Conservation (phyloP, 2,329 filamentous ascomycete genomes). For the Nigrograna mackinnonii region DNA sequence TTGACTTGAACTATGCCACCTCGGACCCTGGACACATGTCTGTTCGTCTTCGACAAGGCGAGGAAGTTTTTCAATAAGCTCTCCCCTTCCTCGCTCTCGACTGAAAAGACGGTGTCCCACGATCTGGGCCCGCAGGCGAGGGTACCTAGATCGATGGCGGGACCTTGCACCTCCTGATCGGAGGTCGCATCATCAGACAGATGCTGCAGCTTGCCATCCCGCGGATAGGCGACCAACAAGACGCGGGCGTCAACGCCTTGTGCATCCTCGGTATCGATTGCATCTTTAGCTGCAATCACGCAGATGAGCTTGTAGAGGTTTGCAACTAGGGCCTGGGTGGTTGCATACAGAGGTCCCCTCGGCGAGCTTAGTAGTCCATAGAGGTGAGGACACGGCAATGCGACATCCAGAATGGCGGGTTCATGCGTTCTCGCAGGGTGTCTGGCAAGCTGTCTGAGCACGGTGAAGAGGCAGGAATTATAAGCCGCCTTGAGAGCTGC, state of each 20-base stretch:
- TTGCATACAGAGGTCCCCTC: conserved; percentile 64
- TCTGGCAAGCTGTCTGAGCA: conserved; percentile 45
- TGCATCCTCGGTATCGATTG: conserved; percentile 65
- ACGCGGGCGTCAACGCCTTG: conserved; percentile 78
- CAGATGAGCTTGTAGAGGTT: conserved; percentile 79
- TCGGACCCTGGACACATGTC: conserved; percentile 37
- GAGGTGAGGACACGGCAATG: conserved; percentile 66
- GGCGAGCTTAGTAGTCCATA: conserved; percentile 53
- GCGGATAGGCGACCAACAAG: conserved; percentile 68
- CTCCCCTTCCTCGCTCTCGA: conserved; percentile 67
- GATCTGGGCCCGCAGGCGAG: conserved; percentile 54
- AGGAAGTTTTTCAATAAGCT: conserved; percentile 56
- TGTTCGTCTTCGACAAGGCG: conserved; percentile 25
- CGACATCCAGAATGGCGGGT: conserved; percentile 58
- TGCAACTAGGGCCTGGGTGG: conserved; percentile 75
- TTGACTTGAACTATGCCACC: conserved; percentile 36
- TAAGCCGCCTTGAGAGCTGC: conserved; percentile 48
- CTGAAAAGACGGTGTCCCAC: conserved; percentile 69
- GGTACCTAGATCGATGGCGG: conserved; percentile 53
- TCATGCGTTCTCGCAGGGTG: conserved; percentile 28
- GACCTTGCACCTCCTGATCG: conserved; percentile 46
- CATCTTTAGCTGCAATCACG: conserved; percentile 67
- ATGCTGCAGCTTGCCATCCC: conserved; percentile 28
- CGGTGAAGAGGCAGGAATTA: conserved; percentile 44
- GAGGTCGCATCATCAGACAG: conserved; percentile 24